phyloP scores from a whole-genome alignment of 2,329 filamentous ascomycete species.

The Pezicula carpinea region DNA sequence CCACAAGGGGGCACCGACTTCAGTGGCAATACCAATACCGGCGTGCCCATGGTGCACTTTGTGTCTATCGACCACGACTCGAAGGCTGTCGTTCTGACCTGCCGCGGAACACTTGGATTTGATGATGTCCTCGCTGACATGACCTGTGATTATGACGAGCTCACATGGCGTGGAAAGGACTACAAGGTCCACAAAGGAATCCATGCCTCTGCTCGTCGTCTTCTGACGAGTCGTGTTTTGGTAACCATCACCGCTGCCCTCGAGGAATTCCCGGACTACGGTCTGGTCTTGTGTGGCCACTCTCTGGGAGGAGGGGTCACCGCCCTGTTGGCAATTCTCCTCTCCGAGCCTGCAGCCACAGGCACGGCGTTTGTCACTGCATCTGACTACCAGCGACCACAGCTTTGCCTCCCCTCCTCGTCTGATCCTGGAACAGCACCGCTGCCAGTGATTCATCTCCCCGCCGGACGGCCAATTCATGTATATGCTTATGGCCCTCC shows the following conservation, averaged over 20 bases:
- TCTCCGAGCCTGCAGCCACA: constrained; percentile 41
- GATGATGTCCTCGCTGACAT: constrained; percentile 54
- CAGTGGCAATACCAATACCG: constrained; percentile 43
- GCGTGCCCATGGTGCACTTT: constrained; percentile 52
- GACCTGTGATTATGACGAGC: constrained; percentile 51
- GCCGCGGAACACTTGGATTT: constrained; percentile 51
- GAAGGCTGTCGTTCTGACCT: constrained; percentile 49
- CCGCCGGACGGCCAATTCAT: constrained; percentile 66
- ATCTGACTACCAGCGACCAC: constrained; percentile 64
- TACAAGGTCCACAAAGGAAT: constrained; percentile 55
- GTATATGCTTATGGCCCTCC: constrained; percentile 77
- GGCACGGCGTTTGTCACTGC: constrained; percentile 48
- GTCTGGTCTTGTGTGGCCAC: constrained; percentile 51
- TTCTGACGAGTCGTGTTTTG: constrained; percentile 46
- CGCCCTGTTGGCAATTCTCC: constrained; percentile 48
- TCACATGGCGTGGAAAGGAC: constrained; percentile 41
- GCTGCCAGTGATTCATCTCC: constrained; percentile 45
- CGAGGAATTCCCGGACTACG: constrained; percentile 50
- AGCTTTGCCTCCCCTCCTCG: constrained; percentile 67
- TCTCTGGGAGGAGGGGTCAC: constrained; percentile 51
- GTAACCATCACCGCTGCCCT: constrained; percentile 46
- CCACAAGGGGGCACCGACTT: constrained; percentile 48
- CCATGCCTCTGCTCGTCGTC: constrained; percentile 46
- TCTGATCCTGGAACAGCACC: constrained; percentile 27
- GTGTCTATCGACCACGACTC: constrained; percentile 53